Conservation (phyloP, 2,329 filamentous ascomycete genomes). For the Spiromastix sp. region DNA sequence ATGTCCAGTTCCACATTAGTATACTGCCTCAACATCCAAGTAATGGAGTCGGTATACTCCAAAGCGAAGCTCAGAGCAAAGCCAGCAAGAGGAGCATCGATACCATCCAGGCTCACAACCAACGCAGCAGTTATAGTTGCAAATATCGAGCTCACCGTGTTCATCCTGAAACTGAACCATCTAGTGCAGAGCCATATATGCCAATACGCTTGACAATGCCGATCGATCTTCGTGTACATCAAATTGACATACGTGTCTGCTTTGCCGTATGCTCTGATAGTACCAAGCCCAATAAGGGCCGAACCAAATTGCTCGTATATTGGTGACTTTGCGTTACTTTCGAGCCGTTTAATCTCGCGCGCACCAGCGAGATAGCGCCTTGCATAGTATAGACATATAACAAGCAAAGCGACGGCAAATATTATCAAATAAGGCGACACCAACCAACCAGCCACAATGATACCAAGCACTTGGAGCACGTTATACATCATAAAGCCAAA, state of each 20-base stretch:
- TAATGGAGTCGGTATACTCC: conserved; percentile 54
- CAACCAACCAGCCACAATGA: conserved; percentile 56
- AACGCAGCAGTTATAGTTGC: conserved; percentile 54
- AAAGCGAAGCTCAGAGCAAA: conserved; percentile 67
- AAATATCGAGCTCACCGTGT: conserved; percentile 58
- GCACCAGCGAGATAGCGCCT: conserved; percentile 58
- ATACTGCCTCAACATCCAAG: conserved; percentile 58
- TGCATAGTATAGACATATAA: conserved; percentile 49
- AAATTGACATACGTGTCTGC: conserved; percentile 53
- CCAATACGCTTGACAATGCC: conserved; percentile 55
- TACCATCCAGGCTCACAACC: conserved; percentile 49
- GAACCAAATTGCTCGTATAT: conserved; percentile 73
- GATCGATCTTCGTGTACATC: conserved; percentile 62
- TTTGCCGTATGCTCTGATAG: conserved; percentile 67
- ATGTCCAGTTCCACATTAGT: conserved; percentile 65
- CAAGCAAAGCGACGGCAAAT: conserved; percentile 48
- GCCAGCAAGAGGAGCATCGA: conserved; percentile 61
- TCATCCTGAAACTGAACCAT: conserved; percentile 67
- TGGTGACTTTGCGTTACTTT: conserved; percentile 66
- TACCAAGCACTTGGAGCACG: conserved; percentile 52
- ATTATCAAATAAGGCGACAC: conserved; percentile 59
- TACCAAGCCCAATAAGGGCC: conserved; percentile 60
- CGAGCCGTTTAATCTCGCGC: conserved; percentile 64
- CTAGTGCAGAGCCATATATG: conserved; percentile 63
- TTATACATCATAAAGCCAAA: conserved; percentile 51